A percentile compares a stretch with the other conserved stretches of the same genome.
phyloP scores from a whole-genome alignment of 2,329 filamentous ascomycete genomes.

The Madurella fahalii region DNA sequence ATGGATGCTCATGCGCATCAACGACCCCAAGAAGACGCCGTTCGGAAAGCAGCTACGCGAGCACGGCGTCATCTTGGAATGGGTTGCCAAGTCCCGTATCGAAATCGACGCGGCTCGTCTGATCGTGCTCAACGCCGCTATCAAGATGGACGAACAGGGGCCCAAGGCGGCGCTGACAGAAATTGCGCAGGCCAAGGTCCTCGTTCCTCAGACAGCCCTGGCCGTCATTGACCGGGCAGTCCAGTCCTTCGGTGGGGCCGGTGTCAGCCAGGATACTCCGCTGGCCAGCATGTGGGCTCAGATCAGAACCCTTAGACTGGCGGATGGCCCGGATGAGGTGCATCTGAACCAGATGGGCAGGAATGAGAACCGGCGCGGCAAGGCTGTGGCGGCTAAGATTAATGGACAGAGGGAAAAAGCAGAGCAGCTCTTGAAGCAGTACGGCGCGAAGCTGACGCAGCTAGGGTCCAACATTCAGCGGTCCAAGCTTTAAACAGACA shows the following conservation, averaged over 20 bases:
- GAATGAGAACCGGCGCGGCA: constrained; percentile 71
- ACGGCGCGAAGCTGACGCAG: constrained; percentile 44
- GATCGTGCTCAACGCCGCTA: constrained; percentile 87
- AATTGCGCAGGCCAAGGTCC: constrained; percentile 92
- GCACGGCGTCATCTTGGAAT: constrained; percentile 92
- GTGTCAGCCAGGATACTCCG: constrained; percentile 91
- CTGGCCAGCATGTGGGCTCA: constrained; percentile 78
- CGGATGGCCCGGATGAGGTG: constrained; percentile 95
- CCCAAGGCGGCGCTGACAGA: constrained; percentile 88
- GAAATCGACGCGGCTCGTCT: constrained; percentile 92
- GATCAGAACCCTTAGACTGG: constrained; percentile 77
- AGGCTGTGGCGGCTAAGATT: constrained; percentile 58
- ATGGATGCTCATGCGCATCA: constrained; percentile 91
- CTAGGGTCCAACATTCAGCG: constrained; percentile 48
- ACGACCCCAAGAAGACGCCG: constrained; percentile 84
- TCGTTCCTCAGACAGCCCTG: constrained; percentile 77
- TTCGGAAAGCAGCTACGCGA: constrained; percentile 84
- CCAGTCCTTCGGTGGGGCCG: constrained; percentile 86
- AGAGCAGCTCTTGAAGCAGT: constrained; percentile 60
- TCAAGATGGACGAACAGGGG: constrained; percentile 85
- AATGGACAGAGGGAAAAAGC: constrained; percentile 61
- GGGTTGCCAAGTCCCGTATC: constrained; percentile 86
- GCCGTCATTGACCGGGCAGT: constrained; percentile 91
- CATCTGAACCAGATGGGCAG: constrained; percentile 76
- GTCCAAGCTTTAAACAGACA: no score